Evolutionary conservation across 257 asterid genomes (phyloP).

Genomic region (Solanum microdontum): DNA sequence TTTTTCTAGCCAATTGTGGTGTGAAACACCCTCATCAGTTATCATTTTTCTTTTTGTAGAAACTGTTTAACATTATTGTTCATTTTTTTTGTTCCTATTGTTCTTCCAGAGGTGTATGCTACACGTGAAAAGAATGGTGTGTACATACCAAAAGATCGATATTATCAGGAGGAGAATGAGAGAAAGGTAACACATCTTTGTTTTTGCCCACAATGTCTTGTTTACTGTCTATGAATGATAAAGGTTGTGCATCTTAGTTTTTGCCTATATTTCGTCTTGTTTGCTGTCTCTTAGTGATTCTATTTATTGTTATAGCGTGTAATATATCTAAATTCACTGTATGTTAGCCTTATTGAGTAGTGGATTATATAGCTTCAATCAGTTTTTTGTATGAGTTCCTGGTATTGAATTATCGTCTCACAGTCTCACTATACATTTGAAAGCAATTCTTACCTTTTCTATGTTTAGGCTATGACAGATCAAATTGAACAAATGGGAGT

Average conservation of each 20-base stretch:
- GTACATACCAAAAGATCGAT: slow-evolving; percentile 32
- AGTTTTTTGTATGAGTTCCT: background rate
- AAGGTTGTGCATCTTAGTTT: background rate
- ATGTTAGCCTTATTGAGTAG: background rate
- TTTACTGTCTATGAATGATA: background rate
- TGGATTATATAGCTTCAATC: background rate
- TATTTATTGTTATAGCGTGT: background rate
- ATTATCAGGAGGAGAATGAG: slow-evolving; percentile 75
- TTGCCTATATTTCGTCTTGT: background rate
- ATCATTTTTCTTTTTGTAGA: background rate
- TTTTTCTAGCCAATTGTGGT: background rate
- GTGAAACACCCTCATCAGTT: background rate
- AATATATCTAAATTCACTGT: background rate
- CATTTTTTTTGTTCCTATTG: background rate
- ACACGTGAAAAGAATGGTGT: background rate
- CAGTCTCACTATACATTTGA: background rate
- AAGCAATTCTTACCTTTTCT: background rate
- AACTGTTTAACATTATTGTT: background rate
- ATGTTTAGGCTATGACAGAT: slow-evolving; percentile 68
- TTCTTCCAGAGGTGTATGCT: background rate
- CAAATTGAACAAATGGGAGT: slow-evolving; percentile 75
- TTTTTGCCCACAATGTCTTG: background rate
- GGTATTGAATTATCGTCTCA: background rate
- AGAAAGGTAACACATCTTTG: background rate
- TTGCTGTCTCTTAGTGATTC: background rate